Evolutionary conservation across 2,329 filamentous ascomycete genomes (phyloP), one percentile per base, ranked within the genome.

Genomic region (Cordyceps javanica): DNA sequence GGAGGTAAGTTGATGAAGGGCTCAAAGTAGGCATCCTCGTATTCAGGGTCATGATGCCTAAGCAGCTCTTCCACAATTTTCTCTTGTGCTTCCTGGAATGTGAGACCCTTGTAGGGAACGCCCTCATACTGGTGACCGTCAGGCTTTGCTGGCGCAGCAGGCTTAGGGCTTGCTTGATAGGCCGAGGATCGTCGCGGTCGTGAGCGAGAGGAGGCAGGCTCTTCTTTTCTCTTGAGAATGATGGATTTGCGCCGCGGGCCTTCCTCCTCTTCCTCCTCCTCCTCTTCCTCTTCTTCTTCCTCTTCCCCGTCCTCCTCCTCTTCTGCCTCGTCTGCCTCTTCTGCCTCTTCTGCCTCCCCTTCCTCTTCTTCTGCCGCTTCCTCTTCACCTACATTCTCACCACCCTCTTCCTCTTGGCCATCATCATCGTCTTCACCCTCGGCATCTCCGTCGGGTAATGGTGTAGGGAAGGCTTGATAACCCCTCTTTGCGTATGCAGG

Each of bases 71-170:
- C 83, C 4, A 96, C 76, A 58, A 96, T 84, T 75, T 91, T 90
- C 64, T 95, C 90, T 68, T 96, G 91, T 0, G 91, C 91, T 67
- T 91, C 81, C 68, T 95, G 90, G 68, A 96, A 93, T 10, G 70
- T 86, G 51, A 92, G 82, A 5, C 87, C 88, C 57, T 85, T 82
- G 70, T 90, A 93, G 1, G 82, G 77, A 4, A 81, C 73, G 52
- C 76, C 74, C 56, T 83, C 77, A 55, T 82, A 83, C 60, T 82
- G 74, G 50, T 77, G 73, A 11, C 55, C 55, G 57, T 83, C 80
- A 7, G 77, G 73, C 56, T 77, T 79, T 48, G 69, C 67, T 34
- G 73, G 70, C 14, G 68, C 67, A 19, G 72, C 71, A 56, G 67
- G 64, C 59, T 70, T 71, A 52, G 71, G 67, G 59, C 68, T 68